Percentiles rank a stretch among this genome's conserved stretches.
phyloP scores from a whole-genome alignment of 176 grass and related monocot genomes.

The Sorghum bicolor region Sorghum_bicolor_NCBIv3 NC_012871.2:4706001-4706500 shows the following conservation, averaged over 20 bases:
- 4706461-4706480: slow-evolving; percentile 62
- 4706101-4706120: slow-evolving; percentile 71
- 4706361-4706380: slow-evolving; percentile 46
- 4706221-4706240: background rate
- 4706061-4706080: slow-evolving; percentile 79
- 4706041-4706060: slow-evolving; percentile 39
- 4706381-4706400: slow-evolving; percentile 22
- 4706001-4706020: no score
- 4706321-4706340: background rate
- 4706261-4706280: no score
- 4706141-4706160: slow-evolving; percentile 52
- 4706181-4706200: slow-evolving; percentile 70
- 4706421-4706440: slow-evolving; percentile 48
- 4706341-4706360: slow-evolving; percentile 40
- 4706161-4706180: slow-evolving; percentile 63
- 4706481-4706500: slow-evolving; percentile 57
- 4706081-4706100: slow-evolving; percentile 77
- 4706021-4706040: slow-evolving; percentile 29
- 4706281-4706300: background rate
- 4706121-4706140: slow-evolving; percentile 69
- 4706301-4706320: background rate
- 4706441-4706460: slow-evolving; percentile 67
- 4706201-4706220: slow-evolving; percentile 78
- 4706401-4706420: slow-evolving; percentile 80
- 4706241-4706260: background rate